Base-by-base conservation (phyloP, 1,139 yeast species). In the Barnettozyma hawaiiensis region DNA sequence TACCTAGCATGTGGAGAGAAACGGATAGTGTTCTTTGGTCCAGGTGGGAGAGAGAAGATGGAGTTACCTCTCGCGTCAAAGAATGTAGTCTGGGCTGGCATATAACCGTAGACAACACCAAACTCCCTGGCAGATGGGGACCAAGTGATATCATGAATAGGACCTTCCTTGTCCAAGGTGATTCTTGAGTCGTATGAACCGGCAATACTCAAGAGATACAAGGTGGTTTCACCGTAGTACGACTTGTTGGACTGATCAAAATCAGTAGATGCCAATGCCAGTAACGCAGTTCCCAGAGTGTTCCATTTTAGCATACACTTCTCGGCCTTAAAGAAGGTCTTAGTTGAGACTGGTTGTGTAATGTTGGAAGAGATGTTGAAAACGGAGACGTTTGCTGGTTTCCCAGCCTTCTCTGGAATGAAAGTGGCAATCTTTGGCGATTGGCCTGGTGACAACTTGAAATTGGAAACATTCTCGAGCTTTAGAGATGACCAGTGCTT, bases 121-220 rank as follows among this genome's bases (percentile, higher is more conserved):
- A 94, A 94, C 68, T 92, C 97, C 56, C 96, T 76, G 18, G 96
- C 87, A 42, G 90, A 81, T 47, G 97, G 97, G 23, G 96, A 85
- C 99, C 99, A 94, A 27, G 95, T 82, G 52, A 92, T 85, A 62
- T 92, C 98, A 66, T 94, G 97, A 54, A 94, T 89, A 37, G 98
- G 97, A 22, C 98, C 98, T 58, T 87, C 96, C 59, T 85, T 82
- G 49, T 85, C 87, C 57, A 94, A 77, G 46, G 81, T 77, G 55
- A 94, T 90, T 58, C 96, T 75, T 37, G 92, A 85, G 58, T 92
- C 96, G 60, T 86, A 89, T 32, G 92, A 77, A 9, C 97, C 97
- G 19, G 95, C 89, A 57, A 90, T 85, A 43, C 96, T 96, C 53
- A 94, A 74, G 48, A 94, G 67, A 61, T 90, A 94, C 55, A 94